Evolutionary conservation across 106 monocot genomes (phyloP), one percentile per base, ranked within the genome.

Genomic region (Dendrobium chrysotoxum): DNA sequence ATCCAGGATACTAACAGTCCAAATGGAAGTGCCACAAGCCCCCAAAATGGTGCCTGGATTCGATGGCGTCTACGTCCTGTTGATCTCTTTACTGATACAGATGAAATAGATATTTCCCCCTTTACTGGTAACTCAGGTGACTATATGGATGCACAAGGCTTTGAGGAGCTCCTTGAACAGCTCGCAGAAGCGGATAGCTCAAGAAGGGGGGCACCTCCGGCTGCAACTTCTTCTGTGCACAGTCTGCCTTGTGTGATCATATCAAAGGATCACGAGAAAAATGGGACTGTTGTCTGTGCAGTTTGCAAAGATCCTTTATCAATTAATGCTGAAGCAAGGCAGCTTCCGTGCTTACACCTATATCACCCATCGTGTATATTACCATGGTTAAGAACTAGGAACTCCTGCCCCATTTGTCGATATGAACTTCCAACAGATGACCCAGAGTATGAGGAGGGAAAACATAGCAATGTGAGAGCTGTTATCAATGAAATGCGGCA

Each of bases 361-460:
- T 98, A 95, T 81, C 98, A 98, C 77, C 79, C 89, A 5, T 73
- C 71, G 2, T 98, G 94, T 57, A 98, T 98, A 71, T 72, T 91
- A 17, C 98, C 95, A 70, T 98, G 98, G 98, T 80, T 98, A 23
- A 78, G 76, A 16, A 66, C 86, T n/a, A 86, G 95, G 58, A 98
- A 95, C 79, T 89, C 98, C n/a, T 98, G 98, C 79, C 98, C 98
- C 0, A 81, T 98, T 50, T 98, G 98, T 81, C 83, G 98, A 2
- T 92, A 88, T 57, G 98, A 98, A 64, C 89, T 98, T 55, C 98
- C 92, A 31, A 91, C 90, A 3, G 94, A 98, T 82, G 92, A 96
- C 76, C 76, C 42, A 12, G 93, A 92, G n/a, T 90, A 94, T 53
- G 90, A 96, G 77, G 82, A 72, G 67, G 79, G 91, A 7, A 93